phyloP scores from a whole-genome alignment of 768 basidiomycete genomes.

The Amanita polypyramis region DNA sequence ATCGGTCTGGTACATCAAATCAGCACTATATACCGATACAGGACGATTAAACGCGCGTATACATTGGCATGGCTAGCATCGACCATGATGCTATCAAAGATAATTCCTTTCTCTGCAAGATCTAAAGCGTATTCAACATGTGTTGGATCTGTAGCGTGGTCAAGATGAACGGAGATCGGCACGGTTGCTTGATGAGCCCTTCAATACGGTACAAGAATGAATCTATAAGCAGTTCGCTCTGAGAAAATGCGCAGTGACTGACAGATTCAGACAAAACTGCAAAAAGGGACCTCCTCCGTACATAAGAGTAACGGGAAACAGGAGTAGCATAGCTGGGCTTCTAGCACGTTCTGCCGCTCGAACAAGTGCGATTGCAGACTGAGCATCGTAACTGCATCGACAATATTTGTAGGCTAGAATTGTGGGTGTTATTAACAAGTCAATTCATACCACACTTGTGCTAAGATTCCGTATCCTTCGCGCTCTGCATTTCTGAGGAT shows the following conservation, averaged over 20 bases:
- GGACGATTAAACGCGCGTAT: background rate
- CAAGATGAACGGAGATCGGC: conserved; percentile 37
- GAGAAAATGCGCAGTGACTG: conserved; percentile 6
- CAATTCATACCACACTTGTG: conserved; percentile 27
- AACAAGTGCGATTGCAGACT: conserved; percentile 33
- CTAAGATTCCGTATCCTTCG: conserved; percentile 32
- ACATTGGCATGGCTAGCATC: conserved; percentile 39
- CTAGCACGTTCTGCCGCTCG: conserved; percentile 35
- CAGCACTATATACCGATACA: background rate
- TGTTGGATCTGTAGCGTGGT: conserved; percentile 36
- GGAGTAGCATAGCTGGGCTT: conserved; percentile 34
- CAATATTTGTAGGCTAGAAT: background rate
- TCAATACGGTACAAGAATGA: background rate
- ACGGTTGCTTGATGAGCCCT: conserved; percentile 37
- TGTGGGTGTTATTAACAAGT: background rate
- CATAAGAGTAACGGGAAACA: conserved; percentile 35
- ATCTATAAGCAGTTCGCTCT: background rate
- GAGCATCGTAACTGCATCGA: conserved; percentile 29
- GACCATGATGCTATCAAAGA: conserved; percentile 41
- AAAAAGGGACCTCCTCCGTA: conserved; percentile 35
- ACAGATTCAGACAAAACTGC: conserved; percentile 33
- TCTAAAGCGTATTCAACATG: conserved; percentile 34
- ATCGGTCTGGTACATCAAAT: conserved; percentile 24
- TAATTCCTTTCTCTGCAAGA: conserved; percentile 34
- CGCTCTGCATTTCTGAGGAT: conserved; percentile 31